Evolutionary conservation across 1,284 basidiomycete genomes (phyloP), one percentile per base, ranked within the genome.

Genomic region (Apiotrichum domesticum): DNA sequence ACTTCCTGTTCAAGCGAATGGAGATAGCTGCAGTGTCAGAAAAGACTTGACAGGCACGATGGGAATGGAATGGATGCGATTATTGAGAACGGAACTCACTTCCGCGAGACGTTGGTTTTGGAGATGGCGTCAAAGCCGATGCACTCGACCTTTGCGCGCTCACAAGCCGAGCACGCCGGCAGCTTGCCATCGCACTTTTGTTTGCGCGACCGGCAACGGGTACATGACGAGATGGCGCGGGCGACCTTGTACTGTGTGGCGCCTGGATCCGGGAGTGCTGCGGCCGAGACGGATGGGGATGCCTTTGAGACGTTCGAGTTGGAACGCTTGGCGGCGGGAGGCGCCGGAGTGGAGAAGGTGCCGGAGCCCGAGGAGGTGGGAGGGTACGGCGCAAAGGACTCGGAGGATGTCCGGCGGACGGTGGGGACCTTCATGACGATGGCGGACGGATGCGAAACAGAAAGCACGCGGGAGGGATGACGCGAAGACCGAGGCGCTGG

Each of bases 51-150:
- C 29, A 29, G 29, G 29, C 29, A 29, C 29, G 29, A 29, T 29
- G 29, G 29, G 29, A 29, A 29, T 29, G 29, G 29, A 29, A 29
- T 29, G 29, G 29, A 3, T 29, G 29, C 29, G 3, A 29, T 29
- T 29, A 29, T 29, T 29, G 29, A n/a, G 44, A 42, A 42, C 35
- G 5, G 41, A 29, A 68, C 75, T 65, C 60, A 77, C 77, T 76
- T 78, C 65, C 77, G 59, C 1, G 75, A 76, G 7, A 78, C 71
- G 56, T 78, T 78, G n/a, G 75, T 75, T 63, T 78, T 78, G 39
- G 69, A 72, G 40, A 78, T 76, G 4, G 77, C 77, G 54, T 78
- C 77, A 61, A 78, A 77, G 11, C 77, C 77, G 21, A 78, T 74
- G 64, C 77, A 78, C 54, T 78, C 77, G n/a, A 78, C 77, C 49